Base-by-base conservation (phyloP, 768 basidiomycete species). In the Clitopilus hobsonii region DNA sequence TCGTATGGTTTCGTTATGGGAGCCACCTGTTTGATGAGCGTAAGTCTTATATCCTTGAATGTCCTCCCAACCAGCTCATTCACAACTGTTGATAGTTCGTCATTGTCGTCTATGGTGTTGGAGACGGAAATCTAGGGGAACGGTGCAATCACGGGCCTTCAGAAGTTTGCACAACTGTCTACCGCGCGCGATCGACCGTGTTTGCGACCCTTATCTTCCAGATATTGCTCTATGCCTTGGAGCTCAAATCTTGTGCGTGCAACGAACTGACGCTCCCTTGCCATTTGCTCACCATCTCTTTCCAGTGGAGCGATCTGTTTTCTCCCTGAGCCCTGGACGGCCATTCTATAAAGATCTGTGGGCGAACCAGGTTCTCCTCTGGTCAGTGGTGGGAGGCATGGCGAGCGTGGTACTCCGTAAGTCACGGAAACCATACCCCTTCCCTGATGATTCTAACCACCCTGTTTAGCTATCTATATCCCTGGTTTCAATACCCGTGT, bases 131-230 rank as follows among this genome's bases (percentile, higher is more conserved):
- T 32, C 65, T 74, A n/a, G 67, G 65, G 0, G 54, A 52, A 1
- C 66, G 65, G 18, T 72, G 72, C 56, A 74, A 74, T 51, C 67
- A 68, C 54, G 54, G 51, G 7, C 49, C 62, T 3, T 54, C 48
- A 2, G 61, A 66, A 23, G 58, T 61, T 18, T 73, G 71, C 55
- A 52, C 61, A 6, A 60, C 59, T 8, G 73, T 74, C 5, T 72
- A 68, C 58, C 63, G 70, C 24, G 74, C 65, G 7, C 65, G 73
- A 23, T 74, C 71, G 1, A 71, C 71, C 5, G 63, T 65, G 1
- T 75, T 75, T 56, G 73, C 72, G 2, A 68, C 72, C 1, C 61
- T 74, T 24, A 71, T 74, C 51, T 72, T 73, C 54, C 65, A 69
- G 27, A 72, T 74, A 47, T 60, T 72, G 7, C 57, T 74, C 7